phyloP scores from a whole-genome alignment of 2,329 filamentous ascomycete genomes.

The Aureobasidium vineae region DNA sequence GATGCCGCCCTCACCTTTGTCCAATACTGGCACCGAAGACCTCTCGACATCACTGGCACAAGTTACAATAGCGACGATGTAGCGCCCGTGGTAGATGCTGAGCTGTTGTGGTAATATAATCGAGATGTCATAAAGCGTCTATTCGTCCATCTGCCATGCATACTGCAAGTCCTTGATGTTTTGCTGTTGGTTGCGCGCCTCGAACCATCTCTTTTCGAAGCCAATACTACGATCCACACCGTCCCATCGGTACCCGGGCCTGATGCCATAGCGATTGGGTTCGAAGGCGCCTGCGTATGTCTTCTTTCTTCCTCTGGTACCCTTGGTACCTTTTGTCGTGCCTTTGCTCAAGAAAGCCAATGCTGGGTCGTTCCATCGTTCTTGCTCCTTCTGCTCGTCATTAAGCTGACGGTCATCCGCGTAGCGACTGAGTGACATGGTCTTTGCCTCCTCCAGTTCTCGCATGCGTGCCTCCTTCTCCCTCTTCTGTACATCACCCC shows the following conservation, averaged over 20 bases:
- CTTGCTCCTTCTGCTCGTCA: constrained; percentile 69
- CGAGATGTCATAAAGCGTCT: constrained; percentile 13
- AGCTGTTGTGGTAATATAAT: constrained; percentile 49
- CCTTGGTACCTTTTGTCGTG: constrained; percentile 57
- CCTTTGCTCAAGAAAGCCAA: constrained; percentile 67
- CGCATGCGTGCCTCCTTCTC: constrained; percentile 64
- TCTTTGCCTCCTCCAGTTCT: constrained; percentile 73
- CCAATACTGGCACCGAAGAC: constrained; percentile 52
- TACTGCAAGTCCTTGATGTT: constrained; percentile 81
- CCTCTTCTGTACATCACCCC: constrained; percentile 79
- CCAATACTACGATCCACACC: constrained; percentile 92
- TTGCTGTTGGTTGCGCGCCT: constrained; percentile 73
- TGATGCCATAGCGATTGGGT: constrained; percentile 91
- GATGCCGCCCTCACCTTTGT: constrained; percentile 55
- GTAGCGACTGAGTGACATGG: constrained; percentile 74
- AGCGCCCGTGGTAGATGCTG: constrained; percentile 45
- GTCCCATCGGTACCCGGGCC: constrained; percentile 93
- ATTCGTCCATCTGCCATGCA: constrained; percentile 96
- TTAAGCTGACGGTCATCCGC: constrained; percentile 89
- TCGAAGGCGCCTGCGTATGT: constrained; percentile 75
- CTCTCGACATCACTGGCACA: constrained; percentile 37
- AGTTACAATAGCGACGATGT: constrained; percentile 38
- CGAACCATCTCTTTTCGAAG: constrained; percentile 91
- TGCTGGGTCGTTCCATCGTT: constrained; percentile 94
- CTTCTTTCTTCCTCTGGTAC: constrained; percentile 52